A percentile compares a stretch with the other conserved stretches of the same genome.
Evolutionary conservation across 2,329 filamentous ascomycete species (phyloP).

Genomic region (Plectosphaerella cucumerina): DNA sequence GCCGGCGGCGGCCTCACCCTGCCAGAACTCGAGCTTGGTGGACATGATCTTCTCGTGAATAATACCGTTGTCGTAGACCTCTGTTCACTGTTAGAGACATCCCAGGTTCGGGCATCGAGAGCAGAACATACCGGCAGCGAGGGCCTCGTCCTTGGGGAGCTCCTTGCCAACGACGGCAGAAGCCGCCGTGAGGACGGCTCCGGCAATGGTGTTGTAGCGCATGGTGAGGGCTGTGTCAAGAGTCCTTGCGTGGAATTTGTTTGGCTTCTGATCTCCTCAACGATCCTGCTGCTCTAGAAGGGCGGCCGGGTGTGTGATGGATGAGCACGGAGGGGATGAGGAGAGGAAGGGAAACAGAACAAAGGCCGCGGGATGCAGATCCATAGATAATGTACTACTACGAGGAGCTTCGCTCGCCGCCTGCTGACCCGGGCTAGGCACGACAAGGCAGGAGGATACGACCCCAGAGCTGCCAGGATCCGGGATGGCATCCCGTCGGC

Average conservation of each 20-base stretch:
- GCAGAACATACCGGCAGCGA: slow-evolving; percentile 13
- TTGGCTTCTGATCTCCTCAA: neutral
- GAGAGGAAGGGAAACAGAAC: neutral
- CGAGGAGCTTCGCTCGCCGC: neutral
- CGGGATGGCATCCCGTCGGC: neutral
- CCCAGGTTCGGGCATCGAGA: neutral
- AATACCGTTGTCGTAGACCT: slow-evolving; percentile 5
- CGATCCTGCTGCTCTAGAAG: neutral
- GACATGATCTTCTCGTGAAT: slow-evolving; percentile 5
- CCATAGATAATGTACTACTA: neutral
- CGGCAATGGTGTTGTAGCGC: slow-evolving; percentile 7
- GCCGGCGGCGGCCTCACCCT: slow-evolving; percentile 1
- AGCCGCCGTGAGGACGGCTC: slow-evolving; percentile 1
- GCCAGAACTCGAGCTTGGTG: slow-evolving; percentile 2
- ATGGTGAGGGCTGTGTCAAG: slow-evolving; percentile 5
- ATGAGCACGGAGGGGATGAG: neutral
- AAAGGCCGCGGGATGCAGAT: neutral
- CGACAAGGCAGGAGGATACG: neutral
- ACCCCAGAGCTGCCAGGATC: neutral
- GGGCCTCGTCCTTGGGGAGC: slow-evolving; percentile 20
- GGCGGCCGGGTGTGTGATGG: neutral
- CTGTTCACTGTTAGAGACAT: neutral
- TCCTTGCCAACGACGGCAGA: slow-evolving; percentile 19
- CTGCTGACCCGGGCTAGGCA: neutral
- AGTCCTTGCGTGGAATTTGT: neutral